A percentile compares a stretch with the other conserved stretches of the same genome.
Evolutionary conservation across 306 rosid genomes (phyloP).

Genomic region (Prunus campanulata): DNA sequence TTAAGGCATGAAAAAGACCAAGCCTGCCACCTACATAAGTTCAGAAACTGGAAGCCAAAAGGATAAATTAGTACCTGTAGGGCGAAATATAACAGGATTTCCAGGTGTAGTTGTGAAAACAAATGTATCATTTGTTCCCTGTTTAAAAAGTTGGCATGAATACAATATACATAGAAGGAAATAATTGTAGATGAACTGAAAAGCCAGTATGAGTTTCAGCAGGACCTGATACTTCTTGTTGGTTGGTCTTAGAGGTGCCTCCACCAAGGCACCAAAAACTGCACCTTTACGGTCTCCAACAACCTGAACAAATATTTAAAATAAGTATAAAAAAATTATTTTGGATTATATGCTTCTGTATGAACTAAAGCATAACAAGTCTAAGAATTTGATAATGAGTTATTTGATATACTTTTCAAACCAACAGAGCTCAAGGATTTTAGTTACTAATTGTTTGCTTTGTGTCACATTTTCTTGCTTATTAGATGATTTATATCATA

Average conservation of each 20-base stretch:
- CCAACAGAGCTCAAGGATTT: background rate
- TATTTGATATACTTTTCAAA: background rate
- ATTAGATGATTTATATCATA: background rate
- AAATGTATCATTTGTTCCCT: slow-evolving; percentile 83
- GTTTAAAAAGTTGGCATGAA: slow-evolving; percentile 37
- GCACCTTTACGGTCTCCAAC: slow-evolving; percentile 85
- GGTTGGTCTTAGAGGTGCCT: slow-evolving; percentile 79
- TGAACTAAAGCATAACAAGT: background rate
- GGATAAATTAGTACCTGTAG: slow-evolving; percentile 63
- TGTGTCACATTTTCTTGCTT: background rate
- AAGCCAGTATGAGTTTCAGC: slow-evolving; percentile 16
- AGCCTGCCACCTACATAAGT: background rate
- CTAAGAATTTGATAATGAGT: too few relatives aligned
- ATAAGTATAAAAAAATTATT: background rate
- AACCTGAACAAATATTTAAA: slow-evolving; percentile 48
- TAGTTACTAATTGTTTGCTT: background rate
- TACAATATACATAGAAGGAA: slow-evolving; percentile 17
- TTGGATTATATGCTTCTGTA: background rate
- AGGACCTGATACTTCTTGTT: slow-evolving; percentile 84
- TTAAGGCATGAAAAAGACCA: background rate
- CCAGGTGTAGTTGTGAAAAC: slow-evolving; percentile 75
- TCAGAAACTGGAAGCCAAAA: slow-evolving; percentile 1
- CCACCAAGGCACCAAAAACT: slow-evolving; percentile 91
- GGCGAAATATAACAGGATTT: slow-evolving; percentile 66
- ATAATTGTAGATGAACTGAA: slow-evolving; percentile 18